phyloP scores from a whole-genome alignment of 23 red algal species.

The Gracilaria vermiculophylla region DNA sequence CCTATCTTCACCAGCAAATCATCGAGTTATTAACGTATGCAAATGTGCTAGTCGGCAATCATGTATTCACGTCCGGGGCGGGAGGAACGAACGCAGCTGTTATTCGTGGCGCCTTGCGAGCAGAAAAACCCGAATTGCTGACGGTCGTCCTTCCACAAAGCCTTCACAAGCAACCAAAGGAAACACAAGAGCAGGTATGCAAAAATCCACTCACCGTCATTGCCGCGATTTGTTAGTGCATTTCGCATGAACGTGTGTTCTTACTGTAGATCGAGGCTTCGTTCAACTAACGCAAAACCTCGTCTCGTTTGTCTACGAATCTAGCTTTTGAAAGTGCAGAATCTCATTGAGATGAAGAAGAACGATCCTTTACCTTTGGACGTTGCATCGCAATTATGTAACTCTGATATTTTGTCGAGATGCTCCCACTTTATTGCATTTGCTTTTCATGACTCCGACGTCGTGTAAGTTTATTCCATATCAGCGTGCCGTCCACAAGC shows the following conservation, averaged over 20 bases:
- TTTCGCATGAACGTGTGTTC: neutral
- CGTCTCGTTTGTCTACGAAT: neutral
- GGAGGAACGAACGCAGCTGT: conserved; percentile 95
- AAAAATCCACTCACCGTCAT: neutral
- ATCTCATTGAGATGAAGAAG: conserved; percentile 94
- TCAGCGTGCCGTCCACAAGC: neutral
- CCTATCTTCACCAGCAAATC: conserved; percentile 98
- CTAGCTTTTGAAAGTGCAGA: conserved; percentile 82
- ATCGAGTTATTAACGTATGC: conserved; percentile 98
- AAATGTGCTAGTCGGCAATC: conserved; percentile 97
- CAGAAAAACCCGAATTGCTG: conserved; percentile 93
- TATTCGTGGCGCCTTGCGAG: conserved; percentile 96
- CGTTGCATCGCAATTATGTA: conserved; percentile 89
- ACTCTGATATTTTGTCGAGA: conserved; percentile 92
- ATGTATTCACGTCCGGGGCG: conserved; percentile 97
- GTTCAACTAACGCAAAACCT: neutral
- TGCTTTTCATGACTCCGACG: conserved; percentile 99
- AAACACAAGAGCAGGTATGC: conserved; percentile 85
- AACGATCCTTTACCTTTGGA: conserved; percentile 94
- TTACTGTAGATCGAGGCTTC: neutral
- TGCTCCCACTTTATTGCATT: conserved; percentile 96
- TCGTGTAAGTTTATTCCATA: conserved; percentile 78
- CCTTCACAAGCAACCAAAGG: conserved; percentile 79
- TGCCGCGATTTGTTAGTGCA: neutral
- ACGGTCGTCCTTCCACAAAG: conserved; percentile 96